A percentile compares a stretch with the other conserved stretches of the same genome.
phyloP scores from a whole-genome alignment of 1,284 basidiomycete species.

The Phylloboletellus chloephorus region DNA sequence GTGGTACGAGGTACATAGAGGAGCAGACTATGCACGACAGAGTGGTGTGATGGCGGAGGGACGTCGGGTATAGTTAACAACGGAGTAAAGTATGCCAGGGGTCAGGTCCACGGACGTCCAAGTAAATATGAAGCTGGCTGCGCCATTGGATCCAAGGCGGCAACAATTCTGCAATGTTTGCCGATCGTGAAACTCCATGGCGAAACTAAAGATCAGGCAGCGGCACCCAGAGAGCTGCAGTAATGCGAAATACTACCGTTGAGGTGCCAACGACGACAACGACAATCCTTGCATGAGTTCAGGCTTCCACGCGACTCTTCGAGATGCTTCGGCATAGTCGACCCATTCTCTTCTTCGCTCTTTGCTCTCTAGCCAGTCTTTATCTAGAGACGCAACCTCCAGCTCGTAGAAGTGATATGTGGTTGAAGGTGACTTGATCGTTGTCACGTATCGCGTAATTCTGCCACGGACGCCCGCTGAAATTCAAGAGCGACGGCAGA shows the following conservation, averaged over 20 bases:
- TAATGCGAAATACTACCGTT: slow-evolving; percentile 28
- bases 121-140: slow-evolving; percentile 16
- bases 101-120: slow-evolving; percentile 23
- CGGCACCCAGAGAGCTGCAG: slow-evolving; percentile 5
- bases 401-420: slow-evolving; percentile 85
- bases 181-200: slow-evolving; percentile 10
- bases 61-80: slow-evolving; percentile 28
- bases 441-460: slow-evolving; percentile 72
- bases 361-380: slow-evolving; percentile 70
- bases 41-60: slow-evolving; percentile 11
- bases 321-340: slow-evolving; percentile 71
- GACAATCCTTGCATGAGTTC: slow-evolving; percentile 70
- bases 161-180: slow-evolving; percentile 8
- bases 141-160: slow-evolving; percentile 7
- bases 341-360: slow-evolving; percentile 80
- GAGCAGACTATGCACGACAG: slow-evolving; percentile 28
- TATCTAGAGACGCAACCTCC: slow-evolving; percentile 67
- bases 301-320: slow-evolving; percentile 70
- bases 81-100: slow-evolving; percentile 28
- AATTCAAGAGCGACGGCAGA: slow-evolving; percentile 31
- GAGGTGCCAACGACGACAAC: slow-evolving; percentile 60
- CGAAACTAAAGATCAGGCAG: slow-evolving; percentile 12
- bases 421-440: slow-evolving; percentile 67
- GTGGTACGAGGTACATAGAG: slow-evolving; percentile 26
- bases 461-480: slow-evolving; percentile 76